Conservation (phyloP, 768 basidiomycete genomes). For the Psilocybe tampanensis region DNA sequence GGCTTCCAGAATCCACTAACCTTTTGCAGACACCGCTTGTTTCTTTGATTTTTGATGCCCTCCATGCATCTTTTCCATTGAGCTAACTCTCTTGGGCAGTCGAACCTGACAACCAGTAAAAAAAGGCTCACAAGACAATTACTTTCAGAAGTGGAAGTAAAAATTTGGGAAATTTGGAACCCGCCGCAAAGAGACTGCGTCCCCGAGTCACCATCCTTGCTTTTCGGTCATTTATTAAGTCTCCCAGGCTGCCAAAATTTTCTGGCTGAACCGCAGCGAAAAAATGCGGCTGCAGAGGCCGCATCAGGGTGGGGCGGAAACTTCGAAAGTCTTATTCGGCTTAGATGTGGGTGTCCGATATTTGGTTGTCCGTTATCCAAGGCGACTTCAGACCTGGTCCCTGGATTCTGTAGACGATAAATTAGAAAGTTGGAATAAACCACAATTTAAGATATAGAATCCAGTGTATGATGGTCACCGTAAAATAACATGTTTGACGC, state of each 20-base stretch:
- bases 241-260: conserved; percentile 4
- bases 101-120: neutral
- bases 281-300: too few species aligned
- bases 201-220: neutral
- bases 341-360: neutral
- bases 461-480: too few species aligned
- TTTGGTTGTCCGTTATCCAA: too few species aligned
- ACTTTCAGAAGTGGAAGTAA: neutral
- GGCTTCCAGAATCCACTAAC: neutral
- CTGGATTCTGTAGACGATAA: too few species aligned
- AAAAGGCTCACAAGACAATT: neutral
- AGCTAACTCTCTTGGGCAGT: neutral
- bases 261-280: neutral
- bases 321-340: neutral
- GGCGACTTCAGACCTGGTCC: too few species aligned
- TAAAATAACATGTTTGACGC: too few species aligned
- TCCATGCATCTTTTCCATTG: neutral
- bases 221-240: neutral
- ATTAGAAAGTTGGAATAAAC: too few species aligned
- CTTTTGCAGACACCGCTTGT: neutral
- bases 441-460: too few species aligned
- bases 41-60: neutral
- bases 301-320: neutral
- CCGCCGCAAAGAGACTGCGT: too few species aligned
- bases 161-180: neutral